A percentile compares a stretch with the other conserved stretches of the same genome.
Evolutionary conservation across 768 basidiomycete species (phyloP).

Genomic region (Kwoniella europaea): DNA sequence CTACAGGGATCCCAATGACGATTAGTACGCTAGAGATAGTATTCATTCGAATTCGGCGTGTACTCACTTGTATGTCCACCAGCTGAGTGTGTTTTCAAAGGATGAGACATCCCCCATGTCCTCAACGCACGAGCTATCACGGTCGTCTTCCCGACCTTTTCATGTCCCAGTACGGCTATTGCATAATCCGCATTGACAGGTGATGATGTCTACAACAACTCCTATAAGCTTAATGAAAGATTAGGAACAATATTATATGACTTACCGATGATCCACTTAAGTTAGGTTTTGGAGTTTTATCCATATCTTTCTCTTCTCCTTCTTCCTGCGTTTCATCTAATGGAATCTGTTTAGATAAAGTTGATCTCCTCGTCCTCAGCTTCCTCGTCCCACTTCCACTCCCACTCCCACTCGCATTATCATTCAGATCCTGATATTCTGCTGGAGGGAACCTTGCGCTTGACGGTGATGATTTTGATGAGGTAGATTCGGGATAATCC

Average conservation of each 20-base stretch:
- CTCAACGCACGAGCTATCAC: slow-evolving; percentile 78
- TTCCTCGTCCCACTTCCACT: not conserved
- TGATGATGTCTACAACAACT: not conserved
- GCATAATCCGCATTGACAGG: slow-evolving; percentile 32
- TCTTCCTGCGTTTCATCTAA: not conserved
- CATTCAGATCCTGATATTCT: not conserved
- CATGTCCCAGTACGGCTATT: slow-evolving; percentile 77
- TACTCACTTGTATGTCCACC: slow-evolving; percentile 44
- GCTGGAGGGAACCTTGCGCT: slow-evolving; percentile 24
- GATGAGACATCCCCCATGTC: slow-evolving; percentile 59
- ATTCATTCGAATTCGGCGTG: not conserved
- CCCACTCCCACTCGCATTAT: not conserved
- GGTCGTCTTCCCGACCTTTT: slow-evolving; percentile 82
- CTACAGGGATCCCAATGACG: slow-evolving; percentile 8
- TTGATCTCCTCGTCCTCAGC: slow-evolving; percentile 33
- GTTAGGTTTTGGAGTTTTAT: slow-evolving; percentile 15
- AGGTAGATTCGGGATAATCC: slow-evolving; percentile 26
- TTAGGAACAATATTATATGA: not conserved
- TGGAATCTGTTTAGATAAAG: slow-evolving; percentile 25
- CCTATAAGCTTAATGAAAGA: not conserved
- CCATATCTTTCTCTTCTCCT: not conserved
- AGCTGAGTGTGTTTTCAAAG: slow-evolving; percentile 23
- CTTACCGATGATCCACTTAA: slow-evolving; percentile 3
- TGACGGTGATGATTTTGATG: slow-evolving; percentile 25
- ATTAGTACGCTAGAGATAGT: not conserved